Base-by-base conservation (phyloP, 805 yeast species). In the Teunomyces pallodes region DNA sequence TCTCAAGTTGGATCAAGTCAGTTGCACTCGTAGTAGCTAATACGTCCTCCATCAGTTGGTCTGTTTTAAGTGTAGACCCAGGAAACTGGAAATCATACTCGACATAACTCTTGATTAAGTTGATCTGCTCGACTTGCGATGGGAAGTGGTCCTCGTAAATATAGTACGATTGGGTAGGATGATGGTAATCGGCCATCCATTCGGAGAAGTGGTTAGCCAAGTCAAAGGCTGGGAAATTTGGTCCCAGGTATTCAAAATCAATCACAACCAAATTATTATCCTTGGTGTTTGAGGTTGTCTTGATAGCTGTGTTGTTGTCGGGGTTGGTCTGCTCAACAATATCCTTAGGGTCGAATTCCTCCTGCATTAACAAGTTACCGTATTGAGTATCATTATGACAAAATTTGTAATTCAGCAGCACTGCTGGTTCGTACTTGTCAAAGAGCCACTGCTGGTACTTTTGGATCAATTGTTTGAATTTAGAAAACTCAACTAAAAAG, bases 301-400 rank as follows among this genome's bases (percentile, higher is more conserved):
- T 58, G 17, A 65, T 55, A n/a, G 52, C 17, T 7, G 42, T 39
- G 7, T 17, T 36, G n/a, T 35, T 29, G 6, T 16, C 17, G n/a
- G 26, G 16, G 20, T 44, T 29, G 9, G 47, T 17, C 26, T 38
- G 30, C 13, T 36, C 55, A 5, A 69, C 46, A 41, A 69, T 77
- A 39, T 63, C 74, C 36, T 74, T 62, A 3, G 80, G 74, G 17
- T 87, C 83, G 79, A 81, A 61, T 59, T 79, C 47, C 59, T 70
- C 56, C 69, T 79, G 66, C 61, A 92, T 80, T 47, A 94, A 73
- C 53, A 94, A 75, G 61, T 94, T 94, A 30, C 99, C 99, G 64
- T 94, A 92, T 66, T 94, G 99, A 0, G 98, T 87, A 66, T 92
- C 99, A 61, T 94, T 94, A 67, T 94, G 99, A 58, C 97, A 90